Conservation (phyloP, 257 asterid genomes). For the Solanum rostratum region DNA sequence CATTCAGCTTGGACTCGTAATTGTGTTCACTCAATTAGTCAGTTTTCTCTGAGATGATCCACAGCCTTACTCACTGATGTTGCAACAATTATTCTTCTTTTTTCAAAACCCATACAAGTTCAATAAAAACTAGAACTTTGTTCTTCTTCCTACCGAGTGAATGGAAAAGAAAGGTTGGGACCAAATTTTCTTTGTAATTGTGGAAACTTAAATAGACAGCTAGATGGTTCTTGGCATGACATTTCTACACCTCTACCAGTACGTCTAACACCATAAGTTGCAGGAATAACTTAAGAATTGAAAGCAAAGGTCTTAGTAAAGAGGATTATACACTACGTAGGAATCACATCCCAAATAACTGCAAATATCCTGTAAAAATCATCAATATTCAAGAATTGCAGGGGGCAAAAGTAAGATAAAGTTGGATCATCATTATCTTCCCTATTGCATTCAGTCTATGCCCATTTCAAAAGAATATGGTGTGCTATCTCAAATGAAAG, state of each 20-base stretch:
- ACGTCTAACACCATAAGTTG: not conserved
- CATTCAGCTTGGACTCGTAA: not conserved
- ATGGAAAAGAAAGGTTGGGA: not conserved
- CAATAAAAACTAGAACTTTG: not conserved
- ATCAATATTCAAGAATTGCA: not conserved
- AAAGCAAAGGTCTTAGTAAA: not conserved
- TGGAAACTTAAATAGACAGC: not conserved
- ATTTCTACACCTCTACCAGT: not conserved
- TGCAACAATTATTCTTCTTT: not conserved
- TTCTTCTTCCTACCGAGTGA: not conserved
- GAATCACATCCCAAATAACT: not conserved
- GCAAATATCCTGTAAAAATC: not conserved
- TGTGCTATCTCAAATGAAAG: not conserved
- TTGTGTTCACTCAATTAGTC: not conserved
- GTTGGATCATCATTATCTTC: not conserved
- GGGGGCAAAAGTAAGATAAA: not conserved
- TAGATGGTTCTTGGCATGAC: not conserved
- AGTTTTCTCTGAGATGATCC: not conserved
- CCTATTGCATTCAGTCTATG: not conserved
- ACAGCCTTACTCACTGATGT: not conserved
- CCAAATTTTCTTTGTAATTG: not conserved
- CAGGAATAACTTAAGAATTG: not conserved
- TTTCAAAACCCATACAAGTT: not conserved
- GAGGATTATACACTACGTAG: not conserved
- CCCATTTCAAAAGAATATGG: not conserved